Percentiles rank a stretch among this genome's conserved stretches.
These are phyloP conservation scores for Zalerion maritima DNA, from an alignment of 495 filamentous ascomycete species.

Conservation along the genomic window DNA sequence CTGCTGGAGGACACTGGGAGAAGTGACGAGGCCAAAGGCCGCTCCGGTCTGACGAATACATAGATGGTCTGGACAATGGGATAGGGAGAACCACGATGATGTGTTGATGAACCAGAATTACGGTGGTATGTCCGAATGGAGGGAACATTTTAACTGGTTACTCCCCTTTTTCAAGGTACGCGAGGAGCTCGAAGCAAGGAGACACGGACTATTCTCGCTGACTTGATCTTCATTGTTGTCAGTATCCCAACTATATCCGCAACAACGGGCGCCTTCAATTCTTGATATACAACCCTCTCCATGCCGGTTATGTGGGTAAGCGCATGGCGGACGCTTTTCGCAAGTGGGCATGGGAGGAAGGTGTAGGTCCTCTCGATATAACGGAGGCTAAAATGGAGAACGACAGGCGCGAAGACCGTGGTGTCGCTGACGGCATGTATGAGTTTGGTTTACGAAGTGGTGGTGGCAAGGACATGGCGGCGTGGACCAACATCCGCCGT, in stretches of 20 bases:
- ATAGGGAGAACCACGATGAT: neutral
- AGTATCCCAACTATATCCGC: constrained; percentile 1
- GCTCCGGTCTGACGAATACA: too few relatives aligned
- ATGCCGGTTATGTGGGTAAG: neutral
- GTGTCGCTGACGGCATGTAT: neutral
- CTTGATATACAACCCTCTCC: constrained; percentile 1
- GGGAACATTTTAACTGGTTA: neutral
- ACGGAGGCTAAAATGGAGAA: neutral
- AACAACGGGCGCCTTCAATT: neutral
- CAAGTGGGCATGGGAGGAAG: neutral
- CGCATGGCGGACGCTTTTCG: constrained; percentile 1
- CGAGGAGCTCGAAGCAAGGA: too few relatives aligned
- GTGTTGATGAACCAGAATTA: constrained; percentile 1
- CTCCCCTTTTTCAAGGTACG: neutral
- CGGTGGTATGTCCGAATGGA: neutral
- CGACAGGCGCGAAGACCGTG: neutral
- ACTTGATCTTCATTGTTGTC: too few relatives aligned
- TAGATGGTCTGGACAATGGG: constrained; percentile 1
- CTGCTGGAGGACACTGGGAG: too few relatives aligned
- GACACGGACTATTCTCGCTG: too few relatives aligned
- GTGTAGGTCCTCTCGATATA: neutral
- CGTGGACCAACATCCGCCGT: neutral
- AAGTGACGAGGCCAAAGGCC: too few relatives aligned
- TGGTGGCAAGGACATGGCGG: neutral
- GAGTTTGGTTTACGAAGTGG: neutral